Percentiles rank a stretch among this genome's conserved stretches.
phyloP scores from a whole-genome alignment of 176 grass and related monocot species.

The Neostapfia colusana region DNA sequence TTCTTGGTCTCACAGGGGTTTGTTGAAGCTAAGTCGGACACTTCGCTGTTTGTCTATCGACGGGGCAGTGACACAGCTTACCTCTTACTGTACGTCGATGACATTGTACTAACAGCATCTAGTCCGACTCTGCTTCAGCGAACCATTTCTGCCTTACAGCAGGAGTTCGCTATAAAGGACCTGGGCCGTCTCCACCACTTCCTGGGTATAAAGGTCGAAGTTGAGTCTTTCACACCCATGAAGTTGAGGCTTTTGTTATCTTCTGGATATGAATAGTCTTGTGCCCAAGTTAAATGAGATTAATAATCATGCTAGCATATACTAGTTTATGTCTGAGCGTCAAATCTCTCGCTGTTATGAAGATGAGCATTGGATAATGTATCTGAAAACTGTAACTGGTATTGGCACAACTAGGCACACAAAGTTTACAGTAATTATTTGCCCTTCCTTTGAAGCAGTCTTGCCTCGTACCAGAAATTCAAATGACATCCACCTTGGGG shows the following conservation, averaged over 20 bases:
- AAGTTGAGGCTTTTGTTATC: conserved; percentile 10
- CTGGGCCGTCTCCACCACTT: too few relatives aligned
- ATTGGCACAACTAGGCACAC: neutral
- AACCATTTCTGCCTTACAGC: too few relatives aligned
- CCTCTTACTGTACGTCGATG: too few relatives aligned
- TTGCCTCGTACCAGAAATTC: conserved; percentile 27
- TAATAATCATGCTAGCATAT: neutral
- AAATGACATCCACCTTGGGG: neutral
- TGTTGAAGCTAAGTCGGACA: too few relatives aligned
- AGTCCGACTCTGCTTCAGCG: too few relatives aligned
- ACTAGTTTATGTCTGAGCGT: neutral
- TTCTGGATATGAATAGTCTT: conserved; percentile 14
- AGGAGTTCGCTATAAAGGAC: too few relatives aligned
- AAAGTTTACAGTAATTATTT: neutral
- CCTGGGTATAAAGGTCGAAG: too few relatives aligned
- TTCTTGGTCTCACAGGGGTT: too few relatives aligned
- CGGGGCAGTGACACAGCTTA: too few relatives aligned
- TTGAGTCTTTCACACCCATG: too few relatives aligned
- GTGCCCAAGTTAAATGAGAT: conserved; percentile 17
- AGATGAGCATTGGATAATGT: conserved; percentile 22
- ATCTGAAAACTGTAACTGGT: conserved; percentile 30
- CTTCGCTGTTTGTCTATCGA: too few relatives aligned
- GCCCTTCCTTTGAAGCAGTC: conserved; percentile 27
- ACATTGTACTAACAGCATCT: too few relatives aligned
- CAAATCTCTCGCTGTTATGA: neutral